Evolutionary conservation across 305 asterid genomes (phyloP).

Genomic region (Lippia alba): DNA sequence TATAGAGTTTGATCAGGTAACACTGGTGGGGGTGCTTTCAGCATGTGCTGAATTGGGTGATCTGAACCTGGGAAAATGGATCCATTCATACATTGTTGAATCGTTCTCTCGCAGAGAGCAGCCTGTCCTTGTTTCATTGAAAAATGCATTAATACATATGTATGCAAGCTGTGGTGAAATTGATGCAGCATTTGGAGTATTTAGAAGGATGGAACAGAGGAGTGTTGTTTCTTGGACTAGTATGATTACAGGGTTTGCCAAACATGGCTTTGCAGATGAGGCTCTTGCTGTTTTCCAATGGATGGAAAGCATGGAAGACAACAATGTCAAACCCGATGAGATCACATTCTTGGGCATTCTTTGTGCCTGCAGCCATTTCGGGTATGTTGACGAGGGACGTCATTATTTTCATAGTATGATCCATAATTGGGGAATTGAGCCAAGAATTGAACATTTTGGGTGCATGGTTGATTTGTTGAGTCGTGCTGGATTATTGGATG

Average conservation of each 20-base stretch:
- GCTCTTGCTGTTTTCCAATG: slow-evolving; percentile 63
- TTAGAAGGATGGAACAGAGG: slow-evolving; percentile 52
- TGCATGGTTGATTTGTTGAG: slow-evolving; percentile 90
- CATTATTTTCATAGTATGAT: slow-evolving; percentile 59
- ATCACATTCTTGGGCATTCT: slow-evolving; percentile 73
- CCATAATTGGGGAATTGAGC: slow-evolving; percentile 60
- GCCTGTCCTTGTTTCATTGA: slow-evolving; percentile 48
- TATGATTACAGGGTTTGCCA: slow-evolving; percentile 77
- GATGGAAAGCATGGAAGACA: slow-evolving; percentile 52
- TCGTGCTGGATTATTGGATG: slow-evolving; percentile 78
- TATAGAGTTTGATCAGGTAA: slow-evolving; percentile 77
- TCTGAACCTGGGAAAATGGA: slow-evolving; percentile 66
- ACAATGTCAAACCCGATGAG: slow-evolving; percentile 56
- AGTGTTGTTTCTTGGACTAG: slow-evolving; percentile 78
- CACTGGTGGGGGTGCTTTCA: slow-evolving; percentile 63
- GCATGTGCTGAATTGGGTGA: slow-evolving; percentile 83
- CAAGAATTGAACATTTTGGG: slow-evolving; percentile 71
- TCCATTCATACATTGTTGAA: slow-evolving; percentile 56
- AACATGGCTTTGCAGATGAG: slow-evolving; percentile 70
- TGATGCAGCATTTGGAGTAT: slow-evolving; percentile 58
- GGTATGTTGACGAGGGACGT: slow-evolving; percentile 66
- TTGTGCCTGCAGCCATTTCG: slow-evolving; percentile 83
- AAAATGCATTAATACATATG: slow-evolving; percentile 81
- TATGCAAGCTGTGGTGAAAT: slow-evolving; percentile 86
- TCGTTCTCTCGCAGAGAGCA: slow-evolving; percentile 33